phyloP scores from a whole-genome alignment of 2,329 filamentous ascomycete species.

The Colletotrichum sp. region DNA sequence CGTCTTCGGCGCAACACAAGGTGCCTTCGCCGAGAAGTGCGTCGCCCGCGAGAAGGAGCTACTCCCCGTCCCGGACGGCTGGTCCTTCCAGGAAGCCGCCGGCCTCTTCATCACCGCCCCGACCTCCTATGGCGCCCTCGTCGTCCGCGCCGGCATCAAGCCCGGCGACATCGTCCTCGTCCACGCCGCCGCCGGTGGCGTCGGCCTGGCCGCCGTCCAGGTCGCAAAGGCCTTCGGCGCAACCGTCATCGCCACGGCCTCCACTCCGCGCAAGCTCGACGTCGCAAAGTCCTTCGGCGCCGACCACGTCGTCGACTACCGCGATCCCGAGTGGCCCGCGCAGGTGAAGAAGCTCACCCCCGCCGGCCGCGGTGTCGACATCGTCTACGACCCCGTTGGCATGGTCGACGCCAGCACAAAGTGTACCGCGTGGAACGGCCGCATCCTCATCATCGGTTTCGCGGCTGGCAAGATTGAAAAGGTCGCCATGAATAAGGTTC shows the following conservation, averaged over 20 bases:
- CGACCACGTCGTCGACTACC: slow-evolving; percentile 83
- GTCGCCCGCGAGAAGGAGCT: slow-evolving; percentile 70
- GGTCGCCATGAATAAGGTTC: slow-evolving; percentile 87
- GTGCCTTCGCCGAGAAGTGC: slow-evolving; percentile 82
- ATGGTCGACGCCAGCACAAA: slow-evolving; percentile 87
- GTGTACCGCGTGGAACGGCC: slow-evolving; percentile 92
- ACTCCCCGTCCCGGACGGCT: slow-evolving; percentile 77
- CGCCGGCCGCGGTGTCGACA: slow-evolving; percentile 76
- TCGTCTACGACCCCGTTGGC: slow-evolving; percentile 94
- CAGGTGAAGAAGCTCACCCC: slow-evolving; percentile 81
- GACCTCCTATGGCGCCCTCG: slow-evolving; percentile 85
- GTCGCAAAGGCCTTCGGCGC: slow-evolving; percentile 91
- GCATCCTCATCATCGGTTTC: slow-evolving; percentile 88
- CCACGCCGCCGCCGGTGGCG: slow-evolving; percentile 90
- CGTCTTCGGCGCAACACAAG: slow-evolving; percentile 87
- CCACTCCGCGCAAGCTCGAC: slow-evolving; percentile 78
- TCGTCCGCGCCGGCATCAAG: slow-evolving; percentile 77
- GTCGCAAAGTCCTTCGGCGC: slow-evolving; percentile 83
- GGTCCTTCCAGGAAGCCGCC: slow-evolving; percentile 84
- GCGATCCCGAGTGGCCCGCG: slow-evolving; percentile 64
- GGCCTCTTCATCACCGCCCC: slow-evolving; percentile 92
- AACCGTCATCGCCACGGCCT: slow-evolving; percentile 91
- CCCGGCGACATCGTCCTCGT: slow-evolving; percentile 86
- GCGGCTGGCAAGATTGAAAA: slow-evolving; percentile 75
- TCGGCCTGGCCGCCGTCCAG: slow-evolving; percentile 90